phyloP scores from a whole-genome alignment of 441 rosid species.

The Erodium trifolium region DNA sequence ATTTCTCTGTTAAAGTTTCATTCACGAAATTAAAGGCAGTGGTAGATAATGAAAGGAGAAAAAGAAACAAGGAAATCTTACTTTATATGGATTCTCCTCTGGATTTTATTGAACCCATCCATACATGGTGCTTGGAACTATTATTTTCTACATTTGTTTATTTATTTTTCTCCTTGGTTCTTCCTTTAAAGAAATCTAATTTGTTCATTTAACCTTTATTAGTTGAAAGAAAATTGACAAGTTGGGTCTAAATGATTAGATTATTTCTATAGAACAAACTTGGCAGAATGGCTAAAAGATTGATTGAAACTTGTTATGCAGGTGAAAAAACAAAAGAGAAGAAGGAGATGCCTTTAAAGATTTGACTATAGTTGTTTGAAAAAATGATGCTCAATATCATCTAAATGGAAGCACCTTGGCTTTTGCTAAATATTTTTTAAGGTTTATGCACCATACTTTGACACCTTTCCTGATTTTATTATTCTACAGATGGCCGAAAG shows the following conservation, averaged over 20 bases:
- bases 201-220: too few relatives aligned
- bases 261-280: neutral
- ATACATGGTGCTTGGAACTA: neutral
- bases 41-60: neutral
- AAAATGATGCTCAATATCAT: neutral
- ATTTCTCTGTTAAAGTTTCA: neutral
- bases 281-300: neutral
- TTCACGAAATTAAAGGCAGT: neutral
- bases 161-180: neutral
- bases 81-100: neutral
- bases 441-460: neutral
- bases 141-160: neutral
- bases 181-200: neutral
- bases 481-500: neutral
- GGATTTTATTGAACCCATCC: neutral
- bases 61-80: neutral
- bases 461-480: neutral
- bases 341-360: neutral
- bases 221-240: too few relatives aligned
- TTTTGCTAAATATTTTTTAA: neutral
- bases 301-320: neutral
- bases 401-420: neutral
- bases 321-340: neutral
- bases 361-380: constrained; percentile 1
- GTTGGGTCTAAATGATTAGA: too few relatives aligned